Percentiles rank a stretch among this genome's conserved stretches.
Evolutionary conservation across 1,284 basidiomycete genomes (phyloP).

Genomic region (Sporisorium reilianum): DNA sequence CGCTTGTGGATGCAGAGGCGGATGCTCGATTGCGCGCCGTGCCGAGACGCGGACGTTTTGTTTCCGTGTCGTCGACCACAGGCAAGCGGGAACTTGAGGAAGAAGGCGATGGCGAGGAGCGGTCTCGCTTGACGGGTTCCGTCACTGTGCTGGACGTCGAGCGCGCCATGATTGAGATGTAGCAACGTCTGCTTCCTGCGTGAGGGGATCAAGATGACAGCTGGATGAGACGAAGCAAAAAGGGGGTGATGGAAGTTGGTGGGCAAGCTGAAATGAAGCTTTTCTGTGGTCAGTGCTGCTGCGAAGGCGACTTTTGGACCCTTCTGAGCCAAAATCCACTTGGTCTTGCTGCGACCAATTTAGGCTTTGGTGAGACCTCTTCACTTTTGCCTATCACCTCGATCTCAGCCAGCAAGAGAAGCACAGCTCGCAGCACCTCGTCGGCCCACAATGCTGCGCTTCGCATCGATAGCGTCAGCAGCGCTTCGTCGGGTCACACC

Average conservation of each 20-base stretch:
- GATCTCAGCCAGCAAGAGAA: background rate
- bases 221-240: background rate
- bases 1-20: background rate
- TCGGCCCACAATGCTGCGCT: constrained; percentile 16
- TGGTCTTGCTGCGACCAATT: background rate
- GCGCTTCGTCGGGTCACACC: constrained; percentile 7
- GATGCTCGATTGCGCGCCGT: background rate
- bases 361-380: background rate
- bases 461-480: constrained; percentile 16
- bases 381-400: background rate
- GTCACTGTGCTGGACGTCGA: background rate
- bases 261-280: background rate
- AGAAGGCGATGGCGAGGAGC: constrained; percentile 6
- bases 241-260: background rate
- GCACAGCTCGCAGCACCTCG: background rate
- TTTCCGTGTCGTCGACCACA: background rate
- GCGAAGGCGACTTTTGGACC: background rate
- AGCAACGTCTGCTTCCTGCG: background rate
- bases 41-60: constrained; percentile 14
- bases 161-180: background rate
- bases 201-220: background rate
- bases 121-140: constrained; percentile 14
- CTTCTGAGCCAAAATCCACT: background rate
- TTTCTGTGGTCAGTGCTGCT: constrained; percentile 8
- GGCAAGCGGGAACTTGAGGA: background rate